Percentiles rank a stretch among this genome's conserved stretches.
These are phyloP conservation scores for Albugo candida DNA, from an alignment of 352 stramenopile genomes.

Conservation along the genomic window DNA sequence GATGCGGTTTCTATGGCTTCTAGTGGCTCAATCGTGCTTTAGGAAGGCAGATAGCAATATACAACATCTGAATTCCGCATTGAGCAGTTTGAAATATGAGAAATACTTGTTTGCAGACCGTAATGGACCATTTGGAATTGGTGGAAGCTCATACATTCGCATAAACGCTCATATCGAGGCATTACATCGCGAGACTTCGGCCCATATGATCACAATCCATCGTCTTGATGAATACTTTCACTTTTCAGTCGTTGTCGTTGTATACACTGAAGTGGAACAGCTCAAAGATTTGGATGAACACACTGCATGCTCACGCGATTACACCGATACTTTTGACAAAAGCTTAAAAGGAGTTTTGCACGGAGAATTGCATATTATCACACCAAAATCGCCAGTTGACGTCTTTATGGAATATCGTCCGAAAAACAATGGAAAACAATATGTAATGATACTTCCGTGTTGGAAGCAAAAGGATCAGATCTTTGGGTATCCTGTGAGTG, in stretches of 20 bases:
- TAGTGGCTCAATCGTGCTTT: no score
- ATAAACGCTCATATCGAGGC: conserved; percentile 29
- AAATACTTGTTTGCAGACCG: conserved; percentile 68
- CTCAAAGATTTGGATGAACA: conserved; percentile 28
- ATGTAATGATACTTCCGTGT: conserved; percentile 46
- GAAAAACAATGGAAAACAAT: conserved; percentile 26
- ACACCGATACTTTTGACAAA: conserved; percentile 12
- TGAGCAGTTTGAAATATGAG: conserved; percentile 36
- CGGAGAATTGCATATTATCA: conserved; percentile 22
- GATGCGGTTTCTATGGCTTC: no score
- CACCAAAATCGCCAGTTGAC: neutral
- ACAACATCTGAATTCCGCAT: conserved; percentile 17
- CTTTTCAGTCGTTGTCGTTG: conserved; percentile 41
- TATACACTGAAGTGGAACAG: conserved; percentile 27
- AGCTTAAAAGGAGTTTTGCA: conserved; percentile 27
- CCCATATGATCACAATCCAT: conserved; percentile 44
- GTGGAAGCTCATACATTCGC: conserved; percentile 23
- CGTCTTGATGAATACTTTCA: conserved; percentile 63
- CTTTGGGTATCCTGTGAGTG: conserved; percentile 60
- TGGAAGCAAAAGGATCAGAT: conserved; percentile 68
- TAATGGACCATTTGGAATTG: conserved; percentile 20
- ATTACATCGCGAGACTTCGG: conserved; percentile 29
- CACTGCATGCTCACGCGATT: conserved; percentile 37
- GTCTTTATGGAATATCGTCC: conserved; percentile 21
- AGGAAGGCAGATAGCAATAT: no score